A percentile compares a stretch with the other conserved stretches of the same genome.
phyloP scores from a whole-genome alignment of 2,329 filamentous ascomycete genomes.

The Shiraia sp. region DNA sequence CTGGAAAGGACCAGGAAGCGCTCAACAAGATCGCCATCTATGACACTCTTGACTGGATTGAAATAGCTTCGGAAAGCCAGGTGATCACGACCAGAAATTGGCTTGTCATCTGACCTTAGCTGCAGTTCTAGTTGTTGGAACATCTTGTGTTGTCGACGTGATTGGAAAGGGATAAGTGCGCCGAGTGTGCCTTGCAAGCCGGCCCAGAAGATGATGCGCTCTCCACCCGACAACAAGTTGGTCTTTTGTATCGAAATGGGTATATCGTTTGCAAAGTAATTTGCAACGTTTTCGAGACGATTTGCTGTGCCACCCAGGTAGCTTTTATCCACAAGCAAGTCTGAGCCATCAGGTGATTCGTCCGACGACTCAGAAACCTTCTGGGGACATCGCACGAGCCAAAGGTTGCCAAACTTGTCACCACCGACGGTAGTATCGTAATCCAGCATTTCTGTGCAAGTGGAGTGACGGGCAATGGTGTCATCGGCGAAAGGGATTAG shows the following conservation, averaged over 20 bases:
- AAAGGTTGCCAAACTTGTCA: constrained; percentile 97
- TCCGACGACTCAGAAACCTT: constrained; percentile 89
- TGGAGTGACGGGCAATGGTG: constrained; percentile 86
- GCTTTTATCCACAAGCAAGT: constrained; percentile 85
- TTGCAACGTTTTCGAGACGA: constrained; percentile 80
- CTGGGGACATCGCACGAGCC: constrained; percentile 83
- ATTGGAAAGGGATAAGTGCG: constrained; percentile 87
- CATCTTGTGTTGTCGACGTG: constrained; percentile 93
- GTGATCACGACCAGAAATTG: constrained; percentile 89
- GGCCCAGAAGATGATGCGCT: constrained; percentile 90
- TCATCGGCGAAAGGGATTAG: constrained; percentile 95
- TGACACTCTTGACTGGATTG: constrained; percentile 91
- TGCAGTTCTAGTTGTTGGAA: constrained; percentile 94
- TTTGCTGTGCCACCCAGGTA: constrained; percentile 91
- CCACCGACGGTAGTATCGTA: constrained; percentile 95
- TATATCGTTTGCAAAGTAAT: constrained; percentile 90
- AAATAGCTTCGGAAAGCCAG: constrained; percentile 96
- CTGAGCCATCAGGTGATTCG: constrained; percentile 85
- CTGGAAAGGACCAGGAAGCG: constrained; percentile 80
- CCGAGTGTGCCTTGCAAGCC: constrained; percentile 94
- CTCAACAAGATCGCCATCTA: constrained; percentile 96
- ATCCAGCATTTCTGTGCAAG: constrained; percentile 89
- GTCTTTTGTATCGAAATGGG: constrained; percentile 90
- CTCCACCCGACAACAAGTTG: constrained; percentile 84
- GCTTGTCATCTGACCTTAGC: constrained; percentile 75